These are phyloP conservation scores for Apiospora hydei DNA, from an alignment of 2,329 filamentous ascomycete genomes.

Conservation along the genomic window DNA sequence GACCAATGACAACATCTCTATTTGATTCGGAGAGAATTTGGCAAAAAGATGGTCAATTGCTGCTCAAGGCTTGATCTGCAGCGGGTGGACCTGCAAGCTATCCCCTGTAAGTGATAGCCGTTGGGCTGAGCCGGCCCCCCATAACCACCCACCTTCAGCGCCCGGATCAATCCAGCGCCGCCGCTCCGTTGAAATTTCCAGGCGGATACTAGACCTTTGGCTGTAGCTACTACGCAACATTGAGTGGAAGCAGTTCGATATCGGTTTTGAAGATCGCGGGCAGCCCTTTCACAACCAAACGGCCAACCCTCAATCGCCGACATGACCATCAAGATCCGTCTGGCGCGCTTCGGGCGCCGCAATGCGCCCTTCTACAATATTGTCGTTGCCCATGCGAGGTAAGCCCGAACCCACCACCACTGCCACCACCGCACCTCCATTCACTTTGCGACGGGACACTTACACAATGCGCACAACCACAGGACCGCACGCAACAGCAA, in stretches of 20 bases:
- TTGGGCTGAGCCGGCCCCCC: not conserved
- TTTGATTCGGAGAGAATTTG: not conserved
- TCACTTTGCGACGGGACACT: not conserved
- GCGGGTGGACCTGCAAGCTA: not conserved
- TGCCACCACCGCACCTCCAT: not conserved
- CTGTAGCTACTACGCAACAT: slow-evolving; percentile 6
- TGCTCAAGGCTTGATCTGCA: not conserved
- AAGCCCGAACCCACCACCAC: slow-evolving; percentile 41
- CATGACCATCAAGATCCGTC: slow-evolving; percentile 75
- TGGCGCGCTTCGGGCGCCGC: slow-evolving; percentile 89
- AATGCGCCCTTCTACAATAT: slow-evolving; percentile 98
- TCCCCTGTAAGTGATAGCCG: not conserved
- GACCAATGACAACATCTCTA: not conserved
- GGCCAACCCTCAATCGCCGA: not conserved
- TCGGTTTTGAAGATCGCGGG: not conserved
- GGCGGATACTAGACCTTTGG: not conserved
- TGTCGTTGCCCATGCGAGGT: slow-evolving; percentile 92
- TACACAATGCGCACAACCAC: slow-evolving; percentile 23
- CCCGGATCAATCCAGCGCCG: slow-evolving; percentile 15
- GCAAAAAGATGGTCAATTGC: not conserved
- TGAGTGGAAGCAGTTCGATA: not conserved
- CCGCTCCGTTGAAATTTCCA: slow-evolving; percentile 16
- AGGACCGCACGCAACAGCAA: slow-evolving; percentile 87
- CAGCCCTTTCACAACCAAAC: not conserved
- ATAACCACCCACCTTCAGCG: not conserved